Conservation (phyloP, 768 basidiomycete genomes). For the Termitomyces sp. region DNA sequence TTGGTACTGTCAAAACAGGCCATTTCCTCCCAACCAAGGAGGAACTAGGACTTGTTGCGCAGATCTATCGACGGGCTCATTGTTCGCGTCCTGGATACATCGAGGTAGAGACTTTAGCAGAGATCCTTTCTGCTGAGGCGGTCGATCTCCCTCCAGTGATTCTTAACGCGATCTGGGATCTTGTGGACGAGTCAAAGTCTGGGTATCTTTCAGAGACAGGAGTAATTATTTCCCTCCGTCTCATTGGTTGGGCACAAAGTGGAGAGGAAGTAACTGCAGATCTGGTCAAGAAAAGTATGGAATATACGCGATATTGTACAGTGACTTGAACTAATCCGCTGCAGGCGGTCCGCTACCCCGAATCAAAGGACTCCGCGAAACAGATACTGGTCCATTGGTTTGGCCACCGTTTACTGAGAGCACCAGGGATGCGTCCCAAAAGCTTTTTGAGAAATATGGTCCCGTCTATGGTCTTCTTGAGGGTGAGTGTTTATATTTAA, state of each 20-base stretch:
- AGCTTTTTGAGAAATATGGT: conserved; percentile 47
- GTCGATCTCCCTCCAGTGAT: conserved; percentile 44
- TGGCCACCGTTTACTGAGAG: conserved; percentile 46
- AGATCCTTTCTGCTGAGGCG: conserved; percentile 49
- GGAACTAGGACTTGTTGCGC: conserved; percentile 25
- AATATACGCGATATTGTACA: neutral
- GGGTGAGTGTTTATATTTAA: conserved; percentile 44
- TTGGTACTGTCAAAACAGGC: neutral
- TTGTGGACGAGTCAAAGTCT: conserved; percentile 57
- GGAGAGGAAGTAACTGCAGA: conserved; percentile 38
- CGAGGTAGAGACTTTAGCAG: conserved; percentile 44
- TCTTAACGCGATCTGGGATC: conserved; percentile 60
- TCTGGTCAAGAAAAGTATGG: conserved; percentile 45
- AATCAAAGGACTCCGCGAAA: conserved; percentile 25
- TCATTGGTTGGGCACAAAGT: conserved; percentile 66
- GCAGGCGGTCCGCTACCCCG: conserved; percentile 51
- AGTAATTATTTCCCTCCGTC: conserved; percentile 54
- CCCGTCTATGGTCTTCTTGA: conserved; percentile 52
- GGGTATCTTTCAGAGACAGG: conserved; percentile 53
- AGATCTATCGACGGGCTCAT: conserved; percentile 25
- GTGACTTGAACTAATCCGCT: conserved; percentile 6
- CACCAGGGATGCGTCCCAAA: conserved; percentile 53
- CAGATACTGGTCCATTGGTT: neutral
- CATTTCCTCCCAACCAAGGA: conserved; percentile 21
- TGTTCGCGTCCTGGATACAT: conserved; percentile 20